Conservation (phyloP, 148 eudicot species). For the Rhododendron griersonianum region DNA sequence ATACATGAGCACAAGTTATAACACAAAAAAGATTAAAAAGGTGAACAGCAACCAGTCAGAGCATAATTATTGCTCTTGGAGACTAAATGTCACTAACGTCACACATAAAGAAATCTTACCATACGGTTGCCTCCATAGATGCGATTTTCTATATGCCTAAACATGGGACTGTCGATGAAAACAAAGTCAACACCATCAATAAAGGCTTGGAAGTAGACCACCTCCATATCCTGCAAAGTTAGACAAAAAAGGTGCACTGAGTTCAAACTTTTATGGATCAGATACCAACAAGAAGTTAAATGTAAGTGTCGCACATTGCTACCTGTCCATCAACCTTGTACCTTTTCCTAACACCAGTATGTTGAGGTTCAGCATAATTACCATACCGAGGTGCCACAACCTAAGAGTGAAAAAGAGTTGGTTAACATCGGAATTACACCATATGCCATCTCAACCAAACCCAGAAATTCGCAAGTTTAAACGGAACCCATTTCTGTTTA, state of each 20-base stretch:
- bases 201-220: constrained; percentile 70
- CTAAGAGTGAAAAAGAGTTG: constrained; percentile 25
- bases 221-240: constrained; percentile 80
- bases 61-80: neutral
- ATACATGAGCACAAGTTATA: neutral
- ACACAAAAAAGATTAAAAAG: neutral
- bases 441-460: neutral
- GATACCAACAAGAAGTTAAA: neutral
- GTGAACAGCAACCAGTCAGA: neutral
- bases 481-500: neutral
- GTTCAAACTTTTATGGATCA: neutral
- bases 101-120: constrained; percentile 40
- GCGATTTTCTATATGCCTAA: constrained; percentile 56
- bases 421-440: neutral
- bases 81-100: neutral
- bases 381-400: constrained; percentile 87
- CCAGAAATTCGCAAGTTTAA: neutral
- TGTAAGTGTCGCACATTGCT: constrained; percentile 10
- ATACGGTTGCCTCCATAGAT: constrained; percentile 83
- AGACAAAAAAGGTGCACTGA: neutral
- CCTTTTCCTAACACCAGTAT: constrained; percentile 62
- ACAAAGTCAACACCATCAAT: constrained; percentile 96
- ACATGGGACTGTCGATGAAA: constrained; percentile 63
- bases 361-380: constrained; percentile 63
- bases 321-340: constrained; percentile 92